Evolutionary conservation across 148 eudicot genomes (phyloP).

Genomic region (Nyssa sinensis): DNA sequence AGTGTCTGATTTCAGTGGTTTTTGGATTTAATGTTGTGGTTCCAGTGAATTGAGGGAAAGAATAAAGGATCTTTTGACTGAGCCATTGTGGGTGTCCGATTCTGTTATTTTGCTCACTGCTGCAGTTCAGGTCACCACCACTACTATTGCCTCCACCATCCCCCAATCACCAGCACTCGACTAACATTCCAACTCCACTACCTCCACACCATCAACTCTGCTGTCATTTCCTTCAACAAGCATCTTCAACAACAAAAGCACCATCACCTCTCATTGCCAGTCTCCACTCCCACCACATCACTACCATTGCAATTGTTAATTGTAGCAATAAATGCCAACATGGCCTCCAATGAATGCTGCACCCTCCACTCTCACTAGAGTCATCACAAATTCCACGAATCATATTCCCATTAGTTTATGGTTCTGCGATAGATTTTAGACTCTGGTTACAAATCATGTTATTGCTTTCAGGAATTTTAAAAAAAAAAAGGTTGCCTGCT

Average conservation of each 20-base stretch:
- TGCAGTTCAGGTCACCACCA: neutral
- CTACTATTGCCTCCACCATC: neutral
- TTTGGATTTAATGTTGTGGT: neutral
- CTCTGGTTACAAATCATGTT: neutral
- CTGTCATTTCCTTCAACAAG: neutral
- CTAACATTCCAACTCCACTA: neutral
- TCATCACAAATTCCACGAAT: neutral
- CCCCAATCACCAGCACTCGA: neutral
- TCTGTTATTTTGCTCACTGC: neutral
- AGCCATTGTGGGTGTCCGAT: neutral
- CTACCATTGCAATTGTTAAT: neutral
- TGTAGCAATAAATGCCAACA: too few relatives aligned
- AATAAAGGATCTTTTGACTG: neutral
- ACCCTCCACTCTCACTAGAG: neutral
- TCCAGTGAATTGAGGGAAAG: neutral
- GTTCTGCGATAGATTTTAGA: neutral
- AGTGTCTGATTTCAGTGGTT: neutral
- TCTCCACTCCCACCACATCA: neutral
- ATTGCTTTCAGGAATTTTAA: neutral
- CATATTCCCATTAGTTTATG: neutral
- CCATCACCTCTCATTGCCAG: neutral
- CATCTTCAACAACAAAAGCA: neutral
- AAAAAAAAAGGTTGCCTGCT: neutral
- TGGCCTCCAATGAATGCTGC: neutral
- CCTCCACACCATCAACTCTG: neutral